Evolutionary conservation across 179 eudicot species (phyloP).

Genomic region (Silene coronaria): DNA sequence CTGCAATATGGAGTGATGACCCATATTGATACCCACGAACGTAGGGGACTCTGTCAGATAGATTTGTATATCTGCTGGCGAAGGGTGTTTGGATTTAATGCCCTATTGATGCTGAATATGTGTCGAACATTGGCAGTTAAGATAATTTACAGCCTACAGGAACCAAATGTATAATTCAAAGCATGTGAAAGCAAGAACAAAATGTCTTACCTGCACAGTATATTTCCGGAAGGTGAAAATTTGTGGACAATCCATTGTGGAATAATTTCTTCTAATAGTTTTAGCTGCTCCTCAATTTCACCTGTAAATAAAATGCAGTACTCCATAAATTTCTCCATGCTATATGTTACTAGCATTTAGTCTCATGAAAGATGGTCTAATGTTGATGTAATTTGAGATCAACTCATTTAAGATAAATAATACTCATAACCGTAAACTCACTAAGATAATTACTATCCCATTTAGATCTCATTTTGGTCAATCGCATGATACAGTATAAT

Average conservation of each 20-base stretch:
- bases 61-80: conserved; percentile 28
- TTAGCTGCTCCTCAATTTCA: conserved; percentile 39
- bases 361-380: no score
- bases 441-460: no score
- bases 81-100: conserved; percentile 26
- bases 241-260: conserved; percentile 36
- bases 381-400: no score
- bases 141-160: neutral
- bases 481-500: no score
- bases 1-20: no score
- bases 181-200: neutral
- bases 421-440: no score
- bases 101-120: conserved; percentile 36
- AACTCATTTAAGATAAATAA: no score
- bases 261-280: conserved; percentile 35
- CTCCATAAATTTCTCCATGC: neutral
- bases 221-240: conserved; percentile 32
- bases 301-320: conserved; percentile 21
- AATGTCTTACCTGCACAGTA: conserved; percentile 28
- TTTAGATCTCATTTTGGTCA: no score
- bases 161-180: neutral
- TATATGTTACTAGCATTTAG: no score
- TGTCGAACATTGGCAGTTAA: neutral
- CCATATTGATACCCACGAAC: no score
- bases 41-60: neutral